A percentile compares a stretch with the other conserved stretches of the same genome.
phyloP scores from a whole-genome alignment of 441 rosid species.

The Aleurites moluccanus region DNA sequence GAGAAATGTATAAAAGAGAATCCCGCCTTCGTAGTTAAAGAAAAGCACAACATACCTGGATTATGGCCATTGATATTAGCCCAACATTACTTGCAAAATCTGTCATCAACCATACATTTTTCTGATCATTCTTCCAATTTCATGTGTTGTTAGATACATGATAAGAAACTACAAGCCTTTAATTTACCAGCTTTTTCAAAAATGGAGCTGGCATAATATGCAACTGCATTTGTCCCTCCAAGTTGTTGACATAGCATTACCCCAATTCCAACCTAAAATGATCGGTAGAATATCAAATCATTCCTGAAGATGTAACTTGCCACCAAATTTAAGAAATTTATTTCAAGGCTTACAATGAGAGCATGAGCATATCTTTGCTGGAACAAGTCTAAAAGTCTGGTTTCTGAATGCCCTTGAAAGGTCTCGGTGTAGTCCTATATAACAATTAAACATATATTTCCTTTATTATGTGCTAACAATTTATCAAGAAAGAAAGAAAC shows the following conservation, averaged over 20 bases:
- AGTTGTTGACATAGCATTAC: slow-evolving; percentile 41
- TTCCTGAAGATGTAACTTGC: background rate
- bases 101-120: background rate
- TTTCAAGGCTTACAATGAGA: slow-evolving; percentile 32
- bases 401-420: slow-evolving; percentile 20
- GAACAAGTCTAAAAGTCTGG: slow-evolving; percentile 30
- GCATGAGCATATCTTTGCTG: slow-evolving; percentile 38
- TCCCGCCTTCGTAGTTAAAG: background rate
- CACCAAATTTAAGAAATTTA: background rate
- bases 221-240: slow-evolving; percentile 39
- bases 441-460: background rate
- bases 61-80: slow-evolving; percentile 13
- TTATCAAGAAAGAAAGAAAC: background rate
- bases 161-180: background rate
- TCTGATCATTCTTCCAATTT: background rate
- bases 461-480: background rate
- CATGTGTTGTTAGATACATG: background rate
- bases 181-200: slow-evolving; percentile 40
- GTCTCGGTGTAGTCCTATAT: slow-evolving; percentile 32
- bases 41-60: slow-evolving; percentile 2
- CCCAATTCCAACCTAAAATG: slow-evolving; percentile 44
- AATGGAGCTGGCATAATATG: slow-evolving; percentile 38
- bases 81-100: slow-evolving; percentile 20
- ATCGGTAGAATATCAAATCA: background rate
- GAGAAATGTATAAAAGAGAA: slow-evolving; percentile 1